Base-by-base conservation (phyloP, 805 yeast species). In the Monosporozyma aerobia region DNA sequence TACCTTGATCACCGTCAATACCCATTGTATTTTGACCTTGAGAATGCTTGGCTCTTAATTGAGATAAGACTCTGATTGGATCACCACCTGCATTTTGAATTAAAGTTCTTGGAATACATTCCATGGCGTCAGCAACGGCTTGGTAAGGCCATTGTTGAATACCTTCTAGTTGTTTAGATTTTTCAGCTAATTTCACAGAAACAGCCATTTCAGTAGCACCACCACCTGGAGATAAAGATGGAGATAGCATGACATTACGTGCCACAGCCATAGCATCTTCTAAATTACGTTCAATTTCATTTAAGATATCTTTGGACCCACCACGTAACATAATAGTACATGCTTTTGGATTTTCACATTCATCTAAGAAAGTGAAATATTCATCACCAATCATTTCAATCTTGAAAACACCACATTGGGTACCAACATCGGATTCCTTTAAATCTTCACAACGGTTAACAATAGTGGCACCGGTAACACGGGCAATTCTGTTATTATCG, bases 191-290 rank as follows among this genome's bases (percentile, higher is more conserved):
- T 59, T 77, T 81, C 32, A 94, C 97, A 54, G 92, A 78, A 41
- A 94, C 90, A 2, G 98, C 98, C 98, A 94, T 94, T 74, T 94
- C 99, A 30, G 97, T 92, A 51, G 99, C 99, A 55, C 99, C 99
- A 56, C 99, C 99, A 63, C 99, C 99, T 49, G 99, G 99, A 2
- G 96, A 79, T 65, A 94, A 78, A 44, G 90, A 81, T 50, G 99
- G 99, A 69, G 92, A 96, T 61, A 92, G 83, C 77, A 89, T 79
- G 37, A 94, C 97, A 66, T 94, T 94, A 70, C 97, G 82, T 19
- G 98, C 83, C 47, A 94, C 99, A 3, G 97, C 92, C 95, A 94
- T 87, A 46, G 99, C 99, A 71, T 94, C 99, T 68, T 94, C 97
- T 67, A 94, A 77, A 69, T 94, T 94, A 68, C 99, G 83, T 67